phyloP scores from a whole-genome alignment of 345 rosid species.

The Murraya koenigii region DNA sequence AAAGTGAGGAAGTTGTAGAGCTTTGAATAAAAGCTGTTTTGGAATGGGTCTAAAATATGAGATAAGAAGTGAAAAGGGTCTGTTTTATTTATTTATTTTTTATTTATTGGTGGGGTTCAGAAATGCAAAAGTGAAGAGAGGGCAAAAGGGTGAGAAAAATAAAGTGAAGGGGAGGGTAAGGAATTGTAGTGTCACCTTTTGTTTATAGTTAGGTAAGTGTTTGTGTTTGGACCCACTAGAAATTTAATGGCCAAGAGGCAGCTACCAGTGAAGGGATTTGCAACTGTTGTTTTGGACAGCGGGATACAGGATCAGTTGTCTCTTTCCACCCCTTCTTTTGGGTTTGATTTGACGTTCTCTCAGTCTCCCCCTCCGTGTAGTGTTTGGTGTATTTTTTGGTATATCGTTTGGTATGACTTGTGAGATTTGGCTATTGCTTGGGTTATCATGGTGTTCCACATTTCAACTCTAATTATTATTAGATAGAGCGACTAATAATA shows the following conservation, averaged over 20 bases:
- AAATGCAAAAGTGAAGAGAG: neutral
- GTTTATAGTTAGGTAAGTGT: constrained; percentile 33
- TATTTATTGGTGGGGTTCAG: no score
- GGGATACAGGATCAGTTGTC: neutral
- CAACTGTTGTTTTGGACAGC: neutral
- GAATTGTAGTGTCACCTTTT: constrained; percentile 10
- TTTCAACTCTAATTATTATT: no score
- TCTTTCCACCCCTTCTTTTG: neutral
- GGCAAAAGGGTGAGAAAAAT: neutral
- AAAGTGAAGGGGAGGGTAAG: neutral
- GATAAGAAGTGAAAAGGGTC: neutral
- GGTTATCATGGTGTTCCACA: no score
- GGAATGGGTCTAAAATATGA: constrained; percentile 12
- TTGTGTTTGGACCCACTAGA: constrained; percentile 39
- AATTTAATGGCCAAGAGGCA: neutral
- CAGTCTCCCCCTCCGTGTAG: neutral
- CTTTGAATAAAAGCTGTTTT: constrained; percentile 6
- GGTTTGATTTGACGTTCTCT: neutral
- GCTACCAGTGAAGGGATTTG: neutral
- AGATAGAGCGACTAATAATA: no score
- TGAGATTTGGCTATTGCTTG: no score
- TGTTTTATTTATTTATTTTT: neutral
- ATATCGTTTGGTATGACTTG: neutral
- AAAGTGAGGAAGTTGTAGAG: constrained; percentile 34
- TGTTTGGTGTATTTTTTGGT: no score